Base-by-base conservation (phyloP, 495 filamentous ascomycete genomes). In the Penicillium manginii region DNA sequence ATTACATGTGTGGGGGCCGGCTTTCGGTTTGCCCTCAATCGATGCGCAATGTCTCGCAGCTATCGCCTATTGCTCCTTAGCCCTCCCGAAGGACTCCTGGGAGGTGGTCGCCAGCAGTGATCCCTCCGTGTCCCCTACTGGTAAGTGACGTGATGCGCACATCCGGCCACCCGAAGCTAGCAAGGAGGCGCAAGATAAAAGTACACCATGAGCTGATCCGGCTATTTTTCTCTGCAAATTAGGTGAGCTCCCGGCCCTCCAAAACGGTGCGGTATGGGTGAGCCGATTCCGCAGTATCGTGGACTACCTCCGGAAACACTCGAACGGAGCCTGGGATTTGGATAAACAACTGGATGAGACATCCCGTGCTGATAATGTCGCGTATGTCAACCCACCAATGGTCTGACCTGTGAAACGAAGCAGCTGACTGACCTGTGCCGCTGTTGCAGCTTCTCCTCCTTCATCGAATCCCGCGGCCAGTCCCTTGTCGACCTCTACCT, bases 1-100 rank as follows among this genome's bases (percentile, higher is more conserved):
- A 81, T 84, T 98, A 39, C 90, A 96, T 71, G 83, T 97, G 60
- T 97, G 91, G 91, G 93, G 94, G 40, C 90, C 92, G 32, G 92
- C 88, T 35, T 96, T 96, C 72, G 81, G 80, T 26, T 83, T 97
- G 39, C 89, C 93, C 10, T 97, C 93, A 51, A 88, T 97, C 58
- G 93, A 97, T 57, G 81, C 94, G 50, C 90, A 96, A 81, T 97
- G 89, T 61, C 83, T 93, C 43, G 88, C 90, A 14, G 78, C 87
- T 39, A 86, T 93, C 55, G 83, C 90, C 37, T 93, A 89, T 66
- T 78, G 92, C 33, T 79, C 83, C 11, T 72, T 84, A 55, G 75
- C 78, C 49, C 68, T 89, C 10, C 82, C 83, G 23, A 70, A 73
- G 59, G 78, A 82, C 43, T 72, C 83, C 56, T 98, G 92, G 91